Conservation (phyloP, 257 asterid genomes). For the Rauvolfia tetraphylla region DNA sequence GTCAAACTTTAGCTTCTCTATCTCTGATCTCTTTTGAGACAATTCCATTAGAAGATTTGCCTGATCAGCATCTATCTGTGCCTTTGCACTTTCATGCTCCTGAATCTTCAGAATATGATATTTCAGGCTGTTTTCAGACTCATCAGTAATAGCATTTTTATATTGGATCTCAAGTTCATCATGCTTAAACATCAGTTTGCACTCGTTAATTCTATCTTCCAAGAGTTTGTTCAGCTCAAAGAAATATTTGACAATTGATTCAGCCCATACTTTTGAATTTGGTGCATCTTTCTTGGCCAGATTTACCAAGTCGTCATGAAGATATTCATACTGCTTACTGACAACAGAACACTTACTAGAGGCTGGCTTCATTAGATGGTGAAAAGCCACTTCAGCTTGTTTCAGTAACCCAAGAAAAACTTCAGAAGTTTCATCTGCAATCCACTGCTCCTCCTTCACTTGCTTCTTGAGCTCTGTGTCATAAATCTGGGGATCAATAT, state of each 20-base stretch:
- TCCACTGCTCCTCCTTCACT: conserved; percentile 23
- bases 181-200: conserved; percentile 25
- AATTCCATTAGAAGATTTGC: conserved; percentile 36
- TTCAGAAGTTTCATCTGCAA: conserved; percentile 24
- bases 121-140: conserved; percentile 40
- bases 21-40: conserved; percentile 31
- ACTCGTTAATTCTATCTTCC: conserved; percentile 47
- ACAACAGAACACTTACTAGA: conserved; percentile 15
- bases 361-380: conserved; percentile 48
- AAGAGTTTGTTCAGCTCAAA: conserved; percentile 57
- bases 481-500: conserved; percentile 35
- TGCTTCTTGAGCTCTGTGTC: conserved; percentile 28
- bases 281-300: conserved; percentile 20
- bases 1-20: conserved; percentile 29
- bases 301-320: conserved; percentile 26
- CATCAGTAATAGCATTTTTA: conserved; percentile 26
- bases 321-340: conserved; percentile 21
- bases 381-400: conserved; percentile 43
- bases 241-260: conserved; percentile 32
- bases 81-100: conserved; percentile 40
- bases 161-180: conserved; percentile 42
- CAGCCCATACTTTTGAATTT: conserved; percentile 23
- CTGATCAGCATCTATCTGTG: conserved; percentile 34
- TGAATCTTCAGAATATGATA: conserved; percentile 31
- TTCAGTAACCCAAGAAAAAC: conserved; percentile 31